Conservation (phyloP, 176 grass and related monocot species). For the Neostapfia colusana region DNA sequence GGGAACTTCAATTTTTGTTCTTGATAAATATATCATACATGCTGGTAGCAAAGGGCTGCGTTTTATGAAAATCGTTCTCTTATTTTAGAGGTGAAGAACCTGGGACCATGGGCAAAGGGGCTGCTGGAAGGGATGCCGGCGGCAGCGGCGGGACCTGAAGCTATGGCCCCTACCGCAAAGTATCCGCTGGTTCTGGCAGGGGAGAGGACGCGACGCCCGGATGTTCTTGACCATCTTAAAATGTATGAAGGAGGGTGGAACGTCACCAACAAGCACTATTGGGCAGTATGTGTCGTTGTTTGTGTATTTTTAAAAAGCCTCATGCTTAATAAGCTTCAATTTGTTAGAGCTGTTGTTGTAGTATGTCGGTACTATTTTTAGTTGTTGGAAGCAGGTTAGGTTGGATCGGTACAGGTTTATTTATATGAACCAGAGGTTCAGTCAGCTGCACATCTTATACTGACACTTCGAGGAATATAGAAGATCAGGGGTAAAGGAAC, state of each 20-base stretch:
- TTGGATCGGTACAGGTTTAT: slow-evolving; percentile 26
- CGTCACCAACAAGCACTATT: slow-evolving; percentile 87
- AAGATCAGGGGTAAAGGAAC: not conserved
- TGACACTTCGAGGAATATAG: slow-evolving; percentile 26
- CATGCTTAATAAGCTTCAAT: slow-evolving; percentile 8
- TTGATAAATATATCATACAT: slow-evolving; percentile 4
- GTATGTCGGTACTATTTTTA: slow-evolving; percentile 10
- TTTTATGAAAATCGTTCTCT: slow-evolving; percentile 3
- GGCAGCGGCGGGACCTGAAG: slow-evolving; percentile 36
- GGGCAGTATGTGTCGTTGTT: slow-evolving; percentile 63
- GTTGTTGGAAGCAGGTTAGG: slow-evolving; percentile 35
- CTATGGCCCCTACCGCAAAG: slow-evolving; percentile 48
- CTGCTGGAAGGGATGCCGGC: slow-evolving; percentile 63
- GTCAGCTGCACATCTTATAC: not conserved
- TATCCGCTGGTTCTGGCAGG: slow-evolving; percentile 76
- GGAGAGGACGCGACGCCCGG: slow-evolving; percentile 73
- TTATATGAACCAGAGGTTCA: slow-evolving; percentile 7
- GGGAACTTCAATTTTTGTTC: not conserved
- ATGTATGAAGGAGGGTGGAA: slow-evolving; percentile 84
- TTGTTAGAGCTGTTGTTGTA: slow-evolving; percentile 29
- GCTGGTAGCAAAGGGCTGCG: slow-evolving; percentile 24
- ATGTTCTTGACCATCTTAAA: slow-evolving; percentile 65
- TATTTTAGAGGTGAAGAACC: slow-evolving; percentile 64
- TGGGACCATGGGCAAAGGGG: slow-evolving; percentile 84
- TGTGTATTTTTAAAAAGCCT: not conserved